phyloP scores from a whole-genome alignment of 139 green algal species.

The Micromonas commoda region DNA sequence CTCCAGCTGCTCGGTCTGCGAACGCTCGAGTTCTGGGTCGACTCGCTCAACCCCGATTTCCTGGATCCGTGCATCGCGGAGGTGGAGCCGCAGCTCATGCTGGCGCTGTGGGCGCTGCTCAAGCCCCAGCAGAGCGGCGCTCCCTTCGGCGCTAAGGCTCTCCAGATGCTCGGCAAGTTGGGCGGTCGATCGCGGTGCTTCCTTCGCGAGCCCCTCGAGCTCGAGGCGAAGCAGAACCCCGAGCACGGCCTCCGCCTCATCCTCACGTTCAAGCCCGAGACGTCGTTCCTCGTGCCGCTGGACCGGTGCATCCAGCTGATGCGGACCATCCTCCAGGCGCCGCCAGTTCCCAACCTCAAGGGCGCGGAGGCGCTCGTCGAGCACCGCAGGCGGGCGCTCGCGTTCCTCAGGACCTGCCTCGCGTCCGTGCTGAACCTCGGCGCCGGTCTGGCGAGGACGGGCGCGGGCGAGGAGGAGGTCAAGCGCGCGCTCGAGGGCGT shows the following conservation, averaged over 20 bases:
- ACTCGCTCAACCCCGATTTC: slow-evolving; percentile 90
- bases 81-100: slow-evolving; percentile 68
- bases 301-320: slow-evolving; percentile 65
- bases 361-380: slow-evolving; percentile 28
- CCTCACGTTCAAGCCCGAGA: slow-evolving; percentile 79
- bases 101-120: slow-evolving; percentile 77
- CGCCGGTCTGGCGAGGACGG: neutral
- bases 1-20: slow-evolving; percentile 42
- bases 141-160: slow-evolving; percentile 59
- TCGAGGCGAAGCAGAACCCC: slow-evolving; percentile 81
- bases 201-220: slow-evolving; percentile 56
- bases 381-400: slow-evolving; percentile 57
- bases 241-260: slow-evolving; percentile 93
- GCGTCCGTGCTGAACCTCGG: slow-evolving; percentile 66
- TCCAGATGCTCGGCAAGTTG: slow-evolving; percentile 89
- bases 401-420: slow-evolving; percentile 76
- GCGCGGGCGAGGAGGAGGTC: neutral
- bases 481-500: neutral
- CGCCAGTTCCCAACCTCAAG: neutral
- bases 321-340: slow-evolving; percentile 1
- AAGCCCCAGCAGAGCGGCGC: slow-evolving; percentile 50
- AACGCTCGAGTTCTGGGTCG: slow-evolving; percentile 87
- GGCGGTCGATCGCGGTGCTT: slow-evolving; percentile 84
- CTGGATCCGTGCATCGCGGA: slow-evolving; percentile 79
- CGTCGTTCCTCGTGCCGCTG: slow-evolving; percentile 87